Evolutionary conservation across 768 basidiomycete genomes (phyloP).

Genomic region (Lactarius tabidus): DNA sequence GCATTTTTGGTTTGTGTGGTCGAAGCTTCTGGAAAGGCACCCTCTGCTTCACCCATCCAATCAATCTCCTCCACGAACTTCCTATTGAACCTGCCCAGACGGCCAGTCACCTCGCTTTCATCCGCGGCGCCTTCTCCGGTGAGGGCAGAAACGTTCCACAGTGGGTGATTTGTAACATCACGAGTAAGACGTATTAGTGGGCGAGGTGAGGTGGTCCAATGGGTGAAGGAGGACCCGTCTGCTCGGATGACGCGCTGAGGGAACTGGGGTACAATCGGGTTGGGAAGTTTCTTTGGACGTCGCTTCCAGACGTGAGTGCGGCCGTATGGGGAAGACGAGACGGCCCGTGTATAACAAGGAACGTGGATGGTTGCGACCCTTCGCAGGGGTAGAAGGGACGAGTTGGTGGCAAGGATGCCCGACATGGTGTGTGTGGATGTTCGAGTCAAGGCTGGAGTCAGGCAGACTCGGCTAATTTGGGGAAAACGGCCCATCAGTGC

Average conservation of each 20-base stretch:
- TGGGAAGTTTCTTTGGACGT: slow-evolving; percentile 63
- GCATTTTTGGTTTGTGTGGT: slow-evolving; percentile 3
- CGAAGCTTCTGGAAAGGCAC: neutral
- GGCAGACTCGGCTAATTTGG: neutral
- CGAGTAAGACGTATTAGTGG: slow-evolving; percentile 73
- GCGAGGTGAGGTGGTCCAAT: slow-evolving; percentile 86
- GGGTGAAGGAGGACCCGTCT: slow-evolving; percentile 84
- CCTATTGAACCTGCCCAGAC: slow-evolving; percentile 76
- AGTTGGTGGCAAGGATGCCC: neutral
- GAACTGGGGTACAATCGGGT: slow-evolving; percentile 82
- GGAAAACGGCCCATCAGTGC: neutral
- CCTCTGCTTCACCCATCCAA: slow-evolving; percentile 29
- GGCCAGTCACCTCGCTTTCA: slow-evolving; percentile 66
- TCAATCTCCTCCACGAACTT: slow-evolving; percentile 55
- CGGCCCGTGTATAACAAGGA: slow-evolving; percentile 32
- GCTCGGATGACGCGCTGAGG: slow-evolving; percentile 82
- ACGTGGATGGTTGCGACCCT: neutral
- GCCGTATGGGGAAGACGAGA: slow-evolving; percentile 78
- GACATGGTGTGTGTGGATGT: neutral
- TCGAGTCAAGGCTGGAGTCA: neutral
- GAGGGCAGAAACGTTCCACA: slow-evolving; percentile 70
- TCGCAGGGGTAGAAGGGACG: neutral
- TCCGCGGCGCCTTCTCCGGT: slow-evolving; percentile 47
- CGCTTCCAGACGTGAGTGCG: slow-evolving; percentile 79
- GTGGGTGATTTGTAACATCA: slow-evolving; percentile 84